Conservation (phyloP, 2,329 filamentous ascomycete species). For the Zopfia rhizophila region DNA sequence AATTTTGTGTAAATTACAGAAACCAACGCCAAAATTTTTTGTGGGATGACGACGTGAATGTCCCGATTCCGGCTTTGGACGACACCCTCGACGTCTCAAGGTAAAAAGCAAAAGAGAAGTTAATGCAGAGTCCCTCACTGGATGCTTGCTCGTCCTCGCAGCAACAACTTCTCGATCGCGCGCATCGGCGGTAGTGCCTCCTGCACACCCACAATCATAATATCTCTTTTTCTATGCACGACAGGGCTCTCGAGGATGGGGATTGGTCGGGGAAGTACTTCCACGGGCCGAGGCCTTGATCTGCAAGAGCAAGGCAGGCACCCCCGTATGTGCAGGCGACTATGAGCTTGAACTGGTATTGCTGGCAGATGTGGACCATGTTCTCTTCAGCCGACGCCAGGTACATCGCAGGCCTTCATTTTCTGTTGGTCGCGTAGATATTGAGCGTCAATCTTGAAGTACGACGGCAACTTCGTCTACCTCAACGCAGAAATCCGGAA, state of each 20-base stretch:
- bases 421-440: constrained; percentile 39
- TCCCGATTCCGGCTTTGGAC: constrained; percentile 1
- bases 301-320: constrained; percentile 49
- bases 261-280: constrained; percentile 45
- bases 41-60: not conserved
- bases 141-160: constrained; percentile 1
- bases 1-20: not conserved
- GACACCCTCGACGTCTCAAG: not conserved
- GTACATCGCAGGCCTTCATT: constrained; percentile 36
- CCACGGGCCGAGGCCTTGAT: constrained; percentile 48
- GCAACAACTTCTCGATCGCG: constrained; percentile 33
- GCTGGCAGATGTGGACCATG: constrained; percentile 43
- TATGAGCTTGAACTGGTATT: constrained; percentile 39
- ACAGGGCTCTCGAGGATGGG: constrained; percentile 22
- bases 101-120: constrained; percentile 13
- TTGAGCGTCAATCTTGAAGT: constrained; percentile 42
- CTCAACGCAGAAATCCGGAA: constrained; percentile 20
- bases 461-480: constrained; percentile 28
- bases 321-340: constrained; percentile 42
- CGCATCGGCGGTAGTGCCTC: constrained; percentile 30
- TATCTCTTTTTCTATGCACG: constrained; percentile 37
- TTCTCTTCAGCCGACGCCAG: constrained; percentile 48
- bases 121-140: constrained; percentile 17
- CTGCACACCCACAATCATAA: constrained; percentile 28
- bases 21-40: not conserved